Percentiles rank a stretch among this genome's conserved stretches.
These are phyloP conservation scores for Myriosclerotinia curreyana DNA, from an alignment of 2,329 filamentous ascomycete genomes.

Conservation along the genomic window DNA sequence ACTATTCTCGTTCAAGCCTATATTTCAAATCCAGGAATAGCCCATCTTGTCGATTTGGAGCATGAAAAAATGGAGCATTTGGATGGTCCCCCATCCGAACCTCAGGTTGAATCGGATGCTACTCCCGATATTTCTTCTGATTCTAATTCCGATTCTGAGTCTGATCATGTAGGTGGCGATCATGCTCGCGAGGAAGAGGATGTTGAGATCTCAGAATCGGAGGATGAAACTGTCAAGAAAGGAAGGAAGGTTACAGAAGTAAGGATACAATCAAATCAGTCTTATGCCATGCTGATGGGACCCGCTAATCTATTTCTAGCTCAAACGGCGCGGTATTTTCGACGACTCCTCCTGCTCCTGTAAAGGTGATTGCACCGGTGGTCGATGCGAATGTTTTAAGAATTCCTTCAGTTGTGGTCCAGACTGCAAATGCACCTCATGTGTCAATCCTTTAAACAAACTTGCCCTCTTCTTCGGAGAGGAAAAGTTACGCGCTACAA, in stretches of 20 bases:
- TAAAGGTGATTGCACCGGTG: neutral
- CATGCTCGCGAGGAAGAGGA: neutral
- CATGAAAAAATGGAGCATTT: conserved; percentile 19
- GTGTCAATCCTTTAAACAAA: conserved; percentile 9
- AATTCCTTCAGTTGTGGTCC: conserved; percentile 11
- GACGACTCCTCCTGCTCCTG: conserved; percentile 7
- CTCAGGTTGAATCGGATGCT: neutral
- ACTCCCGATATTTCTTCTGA: neutral
- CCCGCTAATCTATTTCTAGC: conserved; percentile 1
- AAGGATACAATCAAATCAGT: neutral
- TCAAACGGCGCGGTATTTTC: neutral
- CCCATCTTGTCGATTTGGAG: conserved; percentile 14
- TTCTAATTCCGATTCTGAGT: neutral
- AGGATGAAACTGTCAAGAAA: neutral
- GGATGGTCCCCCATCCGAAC: neutral
- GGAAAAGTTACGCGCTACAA: conserved; percentile 7
- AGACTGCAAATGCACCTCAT: conserved; percentile 17
- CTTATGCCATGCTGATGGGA: neutral
- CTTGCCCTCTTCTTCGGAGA: conserved; percentile 15
- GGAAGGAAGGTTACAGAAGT: conserved; percentile 18
- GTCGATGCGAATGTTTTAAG: conserved; percentile 11
- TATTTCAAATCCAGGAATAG: conserved; percentile 9
- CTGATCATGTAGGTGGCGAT: neutral
- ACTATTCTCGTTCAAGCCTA: conserved; percentile 20
- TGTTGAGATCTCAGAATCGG: neutral